phyloP scores from a whole-genome alignment of 495 filamentous ascomycete genomes.

The Tuber calosporum region DNA sequence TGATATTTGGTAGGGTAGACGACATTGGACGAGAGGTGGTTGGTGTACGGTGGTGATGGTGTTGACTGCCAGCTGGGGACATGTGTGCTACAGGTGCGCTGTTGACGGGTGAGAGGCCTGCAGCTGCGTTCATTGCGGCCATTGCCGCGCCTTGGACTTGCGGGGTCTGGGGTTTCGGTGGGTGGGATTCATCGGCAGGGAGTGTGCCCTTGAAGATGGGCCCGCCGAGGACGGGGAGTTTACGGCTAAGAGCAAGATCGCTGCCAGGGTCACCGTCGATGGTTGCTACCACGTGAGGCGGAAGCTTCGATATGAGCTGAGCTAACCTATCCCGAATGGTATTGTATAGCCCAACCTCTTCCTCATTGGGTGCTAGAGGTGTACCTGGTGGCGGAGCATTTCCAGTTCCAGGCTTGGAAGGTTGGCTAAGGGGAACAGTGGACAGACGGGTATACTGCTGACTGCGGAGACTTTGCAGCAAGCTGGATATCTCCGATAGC shows the following conservation, averaged over 20 bases:
- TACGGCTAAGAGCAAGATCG: slow-evolving; percentile 57
- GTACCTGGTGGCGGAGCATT: slow-evolving; percentile 3
- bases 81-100: slow-evolving; percentile 34
- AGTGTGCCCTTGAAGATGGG: slow-evolving; percentile 53
- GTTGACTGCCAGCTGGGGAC: slow-evolving; percentile 9
- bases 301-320: slow-evolving; percentile 54
- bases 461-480: slow-evolving; percentile 60
- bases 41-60: slow-evolving; percentile 4
- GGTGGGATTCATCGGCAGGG: slow-evolving; percentile 16
- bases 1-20: slow-evolving; percentile 1
- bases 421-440: slow-evolving; percentile 44
- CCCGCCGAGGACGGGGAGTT: slow-evolving; percentile 49
- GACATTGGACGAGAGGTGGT: slow-evolving; percentile 22
- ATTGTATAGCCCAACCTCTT: slow-evolving; percentile 56
- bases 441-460: slow-evolving; percentile 56
- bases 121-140: slow-evolving; percentile 36
- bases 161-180: slow-evolving; percentile 10
- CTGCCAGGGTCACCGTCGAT: slow-evolving; percentile 60
- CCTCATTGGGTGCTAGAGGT: slow-evolving; percentile 28
- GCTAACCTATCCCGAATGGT: slow-evolving; percentile 55
- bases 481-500: slow-evolving; percentile 57
- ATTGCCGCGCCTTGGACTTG: slow-evolving; percentile 25
- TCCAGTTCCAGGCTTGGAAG: background rate
- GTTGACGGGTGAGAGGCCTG: slow-evolving; percentile 30
- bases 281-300: slow-evolving; percentile 62